Evolutionary conservation across 116 monocot genomes (phyloP).

Genomic region (Trichopus zeylanicus): DNA sequence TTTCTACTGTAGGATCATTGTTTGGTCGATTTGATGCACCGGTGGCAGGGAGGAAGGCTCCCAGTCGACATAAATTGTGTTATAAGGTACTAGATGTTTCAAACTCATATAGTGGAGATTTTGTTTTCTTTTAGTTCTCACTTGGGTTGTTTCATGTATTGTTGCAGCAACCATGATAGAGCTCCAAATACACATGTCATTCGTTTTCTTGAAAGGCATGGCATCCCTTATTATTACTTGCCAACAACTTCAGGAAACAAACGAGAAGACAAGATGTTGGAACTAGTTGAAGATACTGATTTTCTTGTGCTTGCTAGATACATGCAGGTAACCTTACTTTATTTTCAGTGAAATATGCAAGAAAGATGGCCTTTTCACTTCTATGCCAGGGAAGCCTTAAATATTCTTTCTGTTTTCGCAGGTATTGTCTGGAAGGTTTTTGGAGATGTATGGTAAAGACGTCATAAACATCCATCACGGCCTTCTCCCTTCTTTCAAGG

Average conservation of each 20-base stretch:
- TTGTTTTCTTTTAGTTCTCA: not conserved
- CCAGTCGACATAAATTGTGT: conserved; percentile 79
- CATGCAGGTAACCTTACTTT: conserved; percentile 67
- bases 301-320: conserved; percentile 96
- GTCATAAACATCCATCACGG: conserved; percentile 98
- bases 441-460: conserved; percentile 79
- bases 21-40: conserved; percentile 68
- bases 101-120: not conserved
- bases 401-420: conserved; percentile 14
- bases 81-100: conserved; percentile 52
- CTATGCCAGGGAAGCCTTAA: not conserved
- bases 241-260: conserved; percentile 48
- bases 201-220: conserved; percentile 79
- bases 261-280: conserved; percentile 77
- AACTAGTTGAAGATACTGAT: conserved; percentile 68
- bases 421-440: conserved; percentile 74
- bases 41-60: conserved; percentile 81
- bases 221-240: conserved; percentile 81
- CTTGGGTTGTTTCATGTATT: not conserved
- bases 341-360: too few species aligned
- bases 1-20: conserved; percentile 69
- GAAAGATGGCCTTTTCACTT: too few species aligned
- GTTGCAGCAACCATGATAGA: conserved; percentile 80
- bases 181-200: conserved; percentile 66
- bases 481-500: conserved; percentile 94